phyloP scores from a whole-genome alignment of 1,284 basidiomycete genomes.

The Cutaneotrichosporon arboriforme region DNA sequence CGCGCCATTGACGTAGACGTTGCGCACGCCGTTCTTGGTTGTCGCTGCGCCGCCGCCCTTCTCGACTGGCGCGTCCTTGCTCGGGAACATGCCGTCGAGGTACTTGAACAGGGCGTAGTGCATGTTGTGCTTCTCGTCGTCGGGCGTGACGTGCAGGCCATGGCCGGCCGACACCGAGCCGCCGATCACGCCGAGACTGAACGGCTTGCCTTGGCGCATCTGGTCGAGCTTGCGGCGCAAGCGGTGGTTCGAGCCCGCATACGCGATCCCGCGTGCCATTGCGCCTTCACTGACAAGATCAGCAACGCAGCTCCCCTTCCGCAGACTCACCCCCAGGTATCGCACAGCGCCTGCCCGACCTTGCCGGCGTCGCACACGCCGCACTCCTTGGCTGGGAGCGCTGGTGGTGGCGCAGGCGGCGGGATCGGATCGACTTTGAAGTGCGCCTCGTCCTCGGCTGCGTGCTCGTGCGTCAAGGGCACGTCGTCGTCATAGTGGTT shows the following conservation, averaged over 20 bases:
- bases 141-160: conserved; percentile 16
- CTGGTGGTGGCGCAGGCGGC: not conserved
- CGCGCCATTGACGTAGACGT: conserved; percentile 32
- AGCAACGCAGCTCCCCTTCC: not conserved
- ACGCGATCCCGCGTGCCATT: conserved; percentile 1
- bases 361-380: conserved; percentile 7
- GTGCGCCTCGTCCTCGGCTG: not conserved
- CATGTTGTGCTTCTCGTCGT: conserved; percentile 27
- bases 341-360: conserved; percentile 1
- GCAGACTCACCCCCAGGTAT: conserved; percentile 7
- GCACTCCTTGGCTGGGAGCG: not conserved
- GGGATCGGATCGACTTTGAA: not conserved
- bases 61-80: not conserved
- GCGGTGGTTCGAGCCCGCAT: conserved; percentile 22
- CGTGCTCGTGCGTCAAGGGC: not conserved
- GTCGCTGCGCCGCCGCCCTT: not conserved
- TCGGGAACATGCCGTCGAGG: conserved; percentile 35
- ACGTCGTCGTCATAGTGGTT: not conserved
- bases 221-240: conserved; percentile 23
- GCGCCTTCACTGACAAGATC: not conserved
- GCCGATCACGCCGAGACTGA: conserved; percentile 26
- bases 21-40: conserved; percentile 12
- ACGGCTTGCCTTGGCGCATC: conserved; percentile 23
- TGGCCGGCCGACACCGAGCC: conserved; percentile 35
- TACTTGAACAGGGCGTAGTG: conserved; percentile 37